Percentiles rank a stretch among this genome's conserved stretches.
These are phyloP conservation scores for Zelonia costaricensis DNA, from an alignment of 208 protist genomes.

Conservation along the genomic window DNA sequence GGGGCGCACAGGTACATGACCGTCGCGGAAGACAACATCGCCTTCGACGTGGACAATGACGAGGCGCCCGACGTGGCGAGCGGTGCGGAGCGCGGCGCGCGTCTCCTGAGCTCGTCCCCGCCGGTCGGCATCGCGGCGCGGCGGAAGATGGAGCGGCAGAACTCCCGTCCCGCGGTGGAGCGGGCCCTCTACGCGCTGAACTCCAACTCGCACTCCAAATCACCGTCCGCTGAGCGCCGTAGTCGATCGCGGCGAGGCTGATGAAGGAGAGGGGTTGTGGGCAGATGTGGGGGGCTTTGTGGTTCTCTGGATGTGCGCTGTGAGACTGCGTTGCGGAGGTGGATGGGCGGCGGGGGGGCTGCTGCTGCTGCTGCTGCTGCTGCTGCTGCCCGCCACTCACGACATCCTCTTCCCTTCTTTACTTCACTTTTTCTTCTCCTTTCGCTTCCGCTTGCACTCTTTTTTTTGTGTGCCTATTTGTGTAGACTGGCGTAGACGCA, in stretches of 20 bases:
- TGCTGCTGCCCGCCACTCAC: too few species aligned
- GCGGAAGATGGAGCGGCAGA: conserved; percentile 46
- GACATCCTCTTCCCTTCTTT: conserved; percentile 2
- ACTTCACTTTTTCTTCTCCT: conserved; percentile 1
- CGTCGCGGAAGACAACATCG: conserved; percentile 23
- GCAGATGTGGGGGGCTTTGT: too few species aligned
- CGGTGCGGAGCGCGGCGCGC: conserved; percentile 6
- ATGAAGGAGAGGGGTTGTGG: conserved; percentile 10
- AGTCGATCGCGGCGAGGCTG: conserved; percentile 41
- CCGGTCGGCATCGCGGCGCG: conserved; percentile 61
- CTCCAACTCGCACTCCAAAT: conserved; percentile 47
- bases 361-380: not conserved
- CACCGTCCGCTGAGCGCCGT: conserved; percentile 31
- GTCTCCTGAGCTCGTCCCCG: conserved; percentile 11
- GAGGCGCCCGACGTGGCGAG: not conserved
- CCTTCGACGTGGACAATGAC: conserved; percentile 29
- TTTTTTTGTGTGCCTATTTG: too few species aligned
- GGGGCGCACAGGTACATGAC: conserved; percentile 6
- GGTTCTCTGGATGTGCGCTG: too few species aligned
- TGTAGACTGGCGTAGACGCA: too few species aligned
- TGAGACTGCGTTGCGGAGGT: too few species aligned
- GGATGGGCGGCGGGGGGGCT: too few species aligned
- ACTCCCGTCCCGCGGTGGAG: conserved; percentile 44
- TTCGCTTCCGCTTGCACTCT: not conserved
- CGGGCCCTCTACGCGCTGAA: conserved; percentile 56